These are phyloP conservation scores for Oenanthe javanica DNA, from an alignment of 140 eudicot genomes.

Conservation along the genomic window DNA sequence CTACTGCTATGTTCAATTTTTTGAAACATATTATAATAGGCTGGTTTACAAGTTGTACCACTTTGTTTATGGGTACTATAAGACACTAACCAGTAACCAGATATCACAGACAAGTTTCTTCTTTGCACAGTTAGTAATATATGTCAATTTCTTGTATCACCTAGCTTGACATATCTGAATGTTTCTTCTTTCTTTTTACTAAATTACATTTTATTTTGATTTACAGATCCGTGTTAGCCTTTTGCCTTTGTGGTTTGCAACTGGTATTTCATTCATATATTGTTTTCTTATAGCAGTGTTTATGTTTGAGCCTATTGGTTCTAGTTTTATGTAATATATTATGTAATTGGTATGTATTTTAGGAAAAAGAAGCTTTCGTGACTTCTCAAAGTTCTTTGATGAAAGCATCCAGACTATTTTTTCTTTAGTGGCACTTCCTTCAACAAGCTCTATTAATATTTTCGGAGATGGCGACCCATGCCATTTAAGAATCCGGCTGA, in stretches of 20 bases:
- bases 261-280: slow-evolving; percentile 40
- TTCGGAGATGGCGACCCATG: slow-evolving; percentile 32
- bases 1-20: background rate
- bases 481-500: slow-evolving; percentile 51
- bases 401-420: slow-evolving; percentile 28
- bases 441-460: slow-evolving; percentile 16
- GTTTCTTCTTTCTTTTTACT: slow-evolving; percentile 2
- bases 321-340: background rate
- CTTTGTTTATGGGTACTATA: background rate
- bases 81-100: background rate
- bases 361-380: slow-evolving; percentile 50
- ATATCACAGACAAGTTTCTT: background rate
- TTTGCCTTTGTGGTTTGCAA: slow-evolving; percentile 63
- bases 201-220: background rate
- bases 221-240: slow-evolving; percentile 61
- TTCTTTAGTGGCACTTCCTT: slow-evolving; percentile 22
- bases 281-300: background rate
- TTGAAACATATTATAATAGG: background rate
- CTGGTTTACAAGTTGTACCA: background rate
- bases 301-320: background rate
- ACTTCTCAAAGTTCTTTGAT: slow-evolving; percentile 49
- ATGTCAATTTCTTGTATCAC: background rate
- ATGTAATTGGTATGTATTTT: slow-evolving; percentile 10
- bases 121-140: background rate
- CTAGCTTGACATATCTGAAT: background rate